Evolutionary conservation across 1,284 basidiomycete genomes (phyloP).

Genomic region (Veloboletus limbatus): DNA sequence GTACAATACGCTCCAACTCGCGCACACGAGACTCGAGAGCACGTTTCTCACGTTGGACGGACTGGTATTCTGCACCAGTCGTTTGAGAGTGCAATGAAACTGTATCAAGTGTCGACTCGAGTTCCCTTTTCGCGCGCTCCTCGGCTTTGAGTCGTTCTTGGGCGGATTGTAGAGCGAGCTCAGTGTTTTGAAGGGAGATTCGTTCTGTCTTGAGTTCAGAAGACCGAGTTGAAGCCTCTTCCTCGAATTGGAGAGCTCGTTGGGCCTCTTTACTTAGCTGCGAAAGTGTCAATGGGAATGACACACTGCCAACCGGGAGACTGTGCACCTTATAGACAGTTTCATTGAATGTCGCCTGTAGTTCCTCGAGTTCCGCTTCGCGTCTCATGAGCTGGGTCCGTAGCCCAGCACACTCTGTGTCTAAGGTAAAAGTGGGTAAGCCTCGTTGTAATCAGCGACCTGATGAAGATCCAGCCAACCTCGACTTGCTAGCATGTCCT

Average conservation of each 20-base stretch:
- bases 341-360: constrained; percentile 53
- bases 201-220: constrained; percentile 58
- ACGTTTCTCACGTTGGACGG: constrained; percentile 54
- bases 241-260: constrained; percentile 54
- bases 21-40: constrained; percentile 52
- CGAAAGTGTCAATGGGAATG: constrained; percentile 10
- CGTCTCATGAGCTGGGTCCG: constrained; percentile 55
- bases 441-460: background rate
- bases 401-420: constrained; percentile 56
- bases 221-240: constrained; percentile 43
- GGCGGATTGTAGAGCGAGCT: constrained; percentile 45
- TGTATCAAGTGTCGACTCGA: constrained; percentile 57
- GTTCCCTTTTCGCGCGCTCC: constrained; percentile 48
- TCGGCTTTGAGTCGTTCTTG: constrained; percentile 51
- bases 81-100: constrained; percentile 53
- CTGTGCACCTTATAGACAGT: constrained; percentile 54
- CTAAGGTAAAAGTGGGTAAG: constrained; percentile 35
- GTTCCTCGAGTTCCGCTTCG: constrained; percentile 51
- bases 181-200: constrained; percentile 51
- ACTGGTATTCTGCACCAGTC: constrained; percentile 41
- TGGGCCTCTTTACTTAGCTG: constrained; percentile 61
- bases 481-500: constrained; percentile 60
- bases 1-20: constrained; percentile 51
- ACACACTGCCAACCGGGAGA: constrained; percentile 9
- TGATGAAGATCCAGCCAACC: constrained; percentile 40